Percentiles rank a stretch among this genome's conserved stretches.
Conservation (phyloP, 2,329 filamentous ascomycete genomes). For the Ophiostoma sp. region DNA sequence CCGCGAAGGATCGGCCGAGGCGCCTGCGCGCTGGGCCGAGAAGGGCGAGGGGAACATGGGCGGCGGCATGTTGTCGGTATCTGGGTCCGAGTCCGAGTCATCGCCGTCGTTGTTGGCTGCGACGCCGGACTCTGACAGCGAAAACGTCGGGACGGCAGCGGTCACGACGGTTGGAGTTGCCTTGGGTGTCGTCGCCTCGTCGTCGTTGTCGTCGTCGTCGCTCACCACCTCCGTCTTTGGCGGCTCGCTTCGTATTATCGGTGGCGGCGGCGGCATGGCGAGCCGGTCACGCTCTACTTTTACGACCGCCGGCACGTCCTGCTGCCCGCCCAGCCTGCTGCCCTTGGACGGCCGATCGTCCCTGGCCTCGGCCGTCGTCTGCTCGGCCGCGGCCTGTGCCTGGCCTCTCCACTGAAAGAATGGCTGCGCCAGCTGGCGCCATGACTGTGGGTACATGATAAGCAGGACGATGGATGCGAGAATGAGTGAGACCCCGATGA, state of each 20-base stretch:
- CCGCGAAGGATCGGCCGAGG: slow-evolving; percentile 21
- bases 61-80: slow-evolving; percentile 31
- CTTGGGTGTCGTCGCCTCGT: slow-evolving; percentile 48
- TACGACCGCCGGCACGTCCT: neutral
- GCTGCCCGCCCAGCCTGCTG: neutral
- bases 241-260: slow-evolving; percentile 14
- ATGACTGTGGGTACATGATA: slow-evolving; percentile 48
- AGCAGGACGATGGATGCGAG: slow-evolving; percentile 55
- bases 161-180: slow-evolving; percentile 33
- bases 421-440: slow-evolving; percentile 35
- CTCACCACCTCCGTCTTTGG: slow-evolving; percentile 1
- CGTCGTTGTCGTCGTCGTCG: slow-evolving; percentile 29
- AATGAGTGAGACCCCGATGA: slow-evolving; percentile 57
- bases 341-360: neutral
- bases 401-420: slow-evolving; percentile 17
- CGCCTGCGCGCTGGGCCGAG: slow-evolving; percentile 46
- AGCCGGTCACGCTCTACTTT: slow-evolving; percentile 12
- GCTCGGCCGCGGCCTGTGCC: neutral
- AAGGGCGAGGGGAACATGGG: slow-evolving; percentile 47
- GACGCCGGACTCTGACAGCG: slow-evolving; percentile 36
- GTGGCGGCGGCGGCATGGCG: slow-evolving; percentile 25
- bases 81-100: slow-evolving; percentile 27
- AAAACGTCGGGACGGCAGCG: slow-evolving; percentile 41
- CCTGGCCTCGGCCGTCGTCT: neutral
- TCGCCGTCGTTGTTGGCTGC: slow-evolving; percentile 14